Conservation (phyloP, 2,329 filamentous ascomycete species). For the Pyricularia pennisetigena region DNA sequence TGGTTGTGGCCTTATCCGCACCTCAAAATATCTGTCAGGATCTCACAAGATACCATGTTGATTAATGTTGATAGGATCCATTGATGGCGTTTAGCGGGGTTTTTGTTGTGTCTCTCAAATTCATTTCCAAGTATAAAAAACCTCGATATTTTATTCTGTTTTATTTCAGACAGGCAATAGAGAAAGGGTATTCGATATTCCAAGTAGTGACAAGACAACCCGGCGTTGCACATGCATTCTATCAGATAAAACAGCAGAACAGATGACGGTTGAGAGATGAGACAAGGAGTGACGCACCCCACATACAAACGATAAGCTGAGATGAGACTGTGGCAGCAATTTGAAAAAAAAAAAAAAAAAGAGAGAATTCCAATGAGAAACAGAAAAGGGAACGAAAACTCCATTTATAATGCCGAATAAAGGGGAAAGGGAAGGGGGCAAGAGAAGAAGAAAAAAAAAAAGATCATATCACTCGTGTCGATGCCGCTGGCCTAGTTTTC, state of each 20-base stretch:
- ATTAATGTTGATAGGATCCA: background rate
- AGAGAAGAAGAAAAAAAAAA: background rate
- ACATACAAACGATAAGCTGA: background rate
- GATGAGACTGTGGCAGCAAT: background rate
- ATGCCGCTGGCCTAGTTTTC: slow-evolving; percentile 7
- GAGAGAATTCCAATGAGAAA: background rate
- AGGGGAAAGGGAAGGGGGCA: background rate
- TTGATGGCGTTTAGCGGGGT: background rate
- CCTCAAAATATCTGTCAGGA: background rate
- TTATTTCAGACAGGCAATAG: background rate
- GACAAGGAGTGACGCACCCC: background rate
- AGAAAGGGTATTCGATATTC: background rate
- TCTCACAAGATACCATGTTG: background rate
- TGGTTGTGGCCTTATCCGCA: background rate
- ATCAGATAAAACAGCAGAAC: background rate
- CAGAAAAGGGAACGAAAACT: background rate
- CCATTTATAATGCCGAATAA: background rate
- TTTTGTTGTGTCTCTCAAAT: background rate
- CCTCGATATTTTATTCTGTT: background rate
- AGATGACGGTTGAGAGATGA: background rate
- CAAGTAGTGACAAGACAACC: background rate
- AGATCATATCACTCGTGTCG: background rate
- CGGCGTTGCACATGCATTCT: background rate
- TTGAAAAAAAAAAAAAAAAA: background rate
- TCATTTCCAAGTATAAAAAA: background rate